phyloP scores from a whole-genome alignment of 2,329 filamentous ascomycete species.

The Claviceps sp. region DNA sequence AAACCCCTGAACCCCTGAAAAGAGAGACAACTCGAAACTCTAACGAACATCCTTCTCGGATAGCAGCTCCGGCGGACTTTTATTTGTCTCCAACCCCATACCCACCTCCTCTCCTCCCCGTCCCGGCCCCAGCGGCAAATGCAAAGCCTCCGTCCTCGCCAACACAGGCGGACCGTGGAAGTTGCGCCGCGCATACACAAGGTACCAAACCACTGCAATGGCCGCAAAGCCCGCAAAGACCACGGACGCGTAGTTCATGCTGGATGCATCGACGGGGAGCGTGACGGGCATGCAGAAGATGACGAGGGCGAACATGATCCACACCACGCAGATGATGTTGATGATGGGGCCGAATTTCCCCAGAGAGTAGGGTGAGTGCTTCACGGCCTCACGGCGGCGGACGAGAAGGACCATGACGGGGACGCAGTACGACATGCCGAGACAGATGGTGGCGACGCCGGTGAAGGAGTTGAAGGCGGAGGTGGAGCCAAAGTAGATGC shows the following conservation, averaged over 20 bases:
- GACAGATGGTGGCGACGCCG: conserved; percentile 65
- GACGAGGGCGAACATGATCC: conserved; percentile 57
- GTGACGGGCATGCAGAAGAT: conserved; percentile 65
- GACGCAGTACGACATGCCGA: conserved; percentile 61
- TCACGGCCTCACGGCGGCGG: conserved; percentile 51
- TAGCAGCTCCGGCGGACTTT: background rate
- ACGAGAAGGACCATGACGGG: conserved; percentile 61
- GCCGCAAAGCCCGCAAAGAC: conserved; percentile 50
- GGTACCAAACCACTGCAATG: conserved; percentile 50
- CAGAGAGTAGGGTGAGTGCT: conserved; percentile 52
- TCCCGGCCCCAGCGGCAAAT: background rate
- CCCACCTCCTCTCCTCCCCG: background rate
- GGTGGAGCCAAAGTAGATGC: conserved; percentile 67
- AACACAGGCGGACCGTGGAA: conserved; percentile 43
- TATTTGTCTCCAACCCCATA: conserved; percentile 1
- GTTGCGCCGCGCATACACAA: conserved; percentile 46
- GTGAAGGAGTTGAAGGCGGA: conserved; percentile 73
- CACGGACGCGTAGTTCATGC: conserved; percentile 55
- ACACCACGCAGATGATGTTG: conserved; percentile 54
- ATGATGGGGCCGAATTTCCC: conserved; percentile 55
- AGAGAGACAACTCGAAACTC: background rate
- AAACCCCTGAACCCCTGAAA: too few species aligned
- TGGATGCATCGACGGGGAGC: conserved; percentile 38
- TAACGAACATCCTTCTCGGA: conserved; percentile 2
- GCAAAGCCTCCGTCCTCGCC: background rate